phyloP scores from a whole-genome alignment of 2,329 filamentous ascomycete species.

The Lachnellula suecica region DNA sequence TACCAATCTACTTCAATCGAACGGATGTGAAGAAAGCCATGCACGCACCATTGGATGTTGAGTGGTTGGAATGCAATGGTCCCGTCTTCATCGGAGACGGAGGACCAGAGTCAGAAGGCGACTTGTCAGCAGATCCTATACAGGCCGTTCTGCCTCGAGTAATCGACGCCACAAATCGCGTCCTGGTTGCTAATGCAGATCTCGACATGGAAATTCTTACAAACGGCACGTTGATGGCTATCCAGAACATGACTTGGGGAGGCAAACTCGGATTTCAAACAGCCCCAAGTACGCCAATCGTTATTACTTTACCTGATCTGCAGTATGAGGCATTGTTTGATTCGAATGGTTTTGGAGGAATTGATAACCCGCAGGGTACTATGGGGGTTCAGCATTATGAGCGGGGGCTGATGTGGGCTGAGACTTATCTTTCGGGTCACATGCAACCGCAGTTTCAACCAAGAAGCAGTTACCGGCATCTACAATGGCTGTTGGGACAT shows the following conservation, averaged over 20 bases:
- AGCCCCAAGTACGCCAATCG: slow-evolving; percentile 34
- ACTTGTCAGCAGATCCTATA: slow-evolving; percentile 38
- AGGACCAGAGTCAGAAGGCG: slow-evolving; percentile 26
- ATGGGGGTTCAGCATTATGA: slow-evolving; percentile 37
- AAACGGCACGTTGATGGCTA: slow-evolving; percentile 49
- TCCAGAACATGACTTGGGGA: slow-evolving; percentile 56
- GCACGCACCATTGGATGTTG: slow-evolving; percentile 41
- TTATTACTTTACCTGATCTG: slow-evolving; percentile 23
- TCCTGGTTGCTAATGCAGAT: slow-evolving; percentile 47
- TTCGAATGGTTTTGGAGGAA: slow-evolving; percentile 33
- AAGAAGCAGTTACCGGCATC: slow-evolving; percentile 32
- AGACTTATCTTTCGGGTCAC: slow-evolving; percentile 35
- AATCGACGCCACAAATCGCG: slow-evolving; percentile 51
- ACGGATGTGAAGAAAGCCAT: slow-evolving; percentile 49
- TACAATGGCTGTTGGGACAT: slow-evolving; percentile 36
- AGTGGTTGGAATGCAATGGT: slow-evolving; percentile 41
- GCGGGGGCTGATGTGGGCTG: slow-evolving; percentile 37
- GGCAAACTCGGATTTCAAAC: slow-evolving; percentile 45
- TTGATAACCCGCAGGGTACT: slow-evolving; percentile 52
- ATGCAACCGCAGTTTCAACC: slow-evolving; percentile 38
- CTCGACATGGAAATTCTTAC: slow-evolving; percentile 48
- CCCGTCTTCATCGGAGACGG: slow-evolving; percentile 40
- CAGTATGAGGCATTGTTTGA: slow-evolving; percentile 18
- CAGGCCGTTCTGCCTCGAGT: slow-evolving; percentile 43
- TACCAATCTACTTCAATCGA: slow-evolving; percentile 49